phyloP scores from a whole-genome alignment of 2,329 filamentous ascomycete species.

The Pyrenophora teres region DNA sequence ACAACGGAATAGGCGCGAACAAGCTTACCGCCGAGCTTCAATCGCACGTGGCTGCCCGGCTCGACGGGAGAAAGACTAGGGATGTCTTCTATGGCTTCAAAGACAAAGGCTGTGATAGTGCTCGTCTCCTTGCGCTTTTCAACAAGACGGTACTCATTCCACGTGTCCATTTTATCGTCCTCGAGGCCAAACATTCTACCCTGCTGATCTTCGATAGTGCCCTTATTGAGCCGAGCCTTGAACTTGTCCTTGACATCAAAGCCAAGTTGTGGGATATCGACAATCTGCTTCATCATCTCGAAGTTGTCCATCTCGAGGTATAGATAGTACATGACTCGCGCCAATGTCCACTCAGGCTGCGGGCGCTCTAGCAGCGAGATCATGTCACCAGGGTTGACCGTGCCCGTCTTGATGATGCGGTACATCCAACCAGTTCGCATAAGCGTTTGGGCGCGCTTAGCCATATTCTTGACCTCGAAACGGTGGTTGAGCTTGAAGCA shows the following conservation, averaged over 20 bases:
- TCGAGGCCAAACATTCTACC: slow-evolving; percentile 35
- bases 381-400: slow-evolving; percentile 60
- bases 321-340: slow-evolving; percentile 66
- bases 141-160: slow-evolving; percentile 51
- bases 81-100: slow-evolving; percentile 53
- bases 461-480: slow-evolving; percentile 67
- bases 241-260: slow-evolving; percentile 60
- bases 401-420: slow-evolving; percentile 62
- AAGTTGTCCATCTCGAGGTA: slow-evolving; percentile 59
- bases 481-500: slow-evolving; percentile 73
- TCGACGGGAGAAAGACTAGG: slow-evolving; percentile 40
- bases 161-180: slow-evolving; percentile 37
- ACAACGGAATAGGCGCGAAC: slow-evolving; percentile 66
- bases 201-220: slow-evolving; percentile 39
- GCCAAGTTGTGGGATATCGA: slow-evolving; percentile 53
- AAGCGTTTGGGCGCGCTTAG: slow-evolving; percentile 60
- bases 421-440: slow-evolving; percentile 71
- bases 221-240: slow-evolving; percentile 56
- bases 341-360: slow-evolving; percentile 66
- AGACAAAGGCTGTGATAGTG: slow-evolving; percentile 57
- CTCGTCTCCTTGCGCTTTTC: slow-evolving; percentile 59
- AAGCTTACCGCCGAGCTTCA: slow-evolving; percentile 62
- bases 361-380: slow-evolving; percentile 61
- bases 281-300: slow-evolving; percentile 51
- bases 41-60: slow-evolving; percentile 60